These are phyloP conservation scores for Paramecium primaurelia DNA, from an alignment of 73 alveolate species.

Conservation along the genomic window DNA sequence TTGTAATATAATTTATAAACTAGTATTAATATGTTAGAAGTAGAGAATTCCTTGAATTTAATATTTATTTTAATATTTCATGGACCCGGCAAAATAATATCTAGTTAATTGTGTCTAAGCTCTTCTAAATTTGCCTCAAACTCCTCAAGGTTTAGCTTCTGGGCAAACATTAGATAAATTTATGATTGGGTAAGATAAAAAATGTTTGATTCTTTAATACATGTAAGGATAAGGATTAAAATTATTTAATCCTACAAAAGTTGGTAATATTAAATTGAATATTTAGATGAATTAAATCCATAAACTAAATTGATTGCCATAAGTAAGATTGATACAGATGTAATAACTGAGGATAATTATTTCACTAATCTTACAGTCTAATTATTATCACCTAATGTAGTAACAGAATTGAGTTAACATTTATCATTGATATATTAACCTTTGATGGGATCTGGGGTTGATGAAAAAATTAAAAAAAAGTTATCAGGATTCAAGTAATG, in stretches of 20 bases:
- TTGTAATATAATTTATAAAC: background rate
- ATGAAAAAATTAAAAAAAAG: conserved; percentile 12
- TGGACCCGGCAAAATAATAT: conserved; percentile 52
- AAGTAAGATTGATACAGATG: background rate
- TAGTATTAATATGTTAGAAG: background rate
- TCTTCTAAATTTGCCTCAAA: background rate
- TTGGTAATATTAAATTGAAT: background rate
- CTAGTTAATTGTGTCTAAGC: conserved; percentile 46
- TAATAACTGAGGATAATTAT: conserved; percentile 36
- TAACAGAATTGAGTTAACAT: background rate
- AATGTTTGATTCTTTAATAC: background rate
- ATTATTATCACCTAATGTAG: conserved; percentile 9
- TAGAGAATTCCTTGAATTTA: background rate
- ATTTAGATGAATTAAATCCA: background rate
- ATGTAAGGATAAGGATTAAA: conserved; percentile 13
- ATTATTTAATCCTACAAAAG: background rate
- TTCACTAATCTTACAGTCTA: background rate
- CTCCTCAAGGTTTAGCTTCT: background rate
- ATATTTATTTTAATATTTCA: background rate
- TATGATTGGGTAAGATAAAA: conserved; percentile 3
- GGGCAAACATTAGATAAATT: conserved; percentile 34
- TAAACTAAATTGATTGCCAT: background rate
- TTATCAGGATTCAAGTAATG: background rate
- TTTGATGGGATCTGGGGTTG: conserved; percentile 18
- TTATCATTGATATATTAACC: background rate